Evolutionary conservation across 2,329 filamentous ascomycete genomes (phyloP), one percentile per base, ranked within the genome.

Genomic region (Eurotiales sp.): DNA sequence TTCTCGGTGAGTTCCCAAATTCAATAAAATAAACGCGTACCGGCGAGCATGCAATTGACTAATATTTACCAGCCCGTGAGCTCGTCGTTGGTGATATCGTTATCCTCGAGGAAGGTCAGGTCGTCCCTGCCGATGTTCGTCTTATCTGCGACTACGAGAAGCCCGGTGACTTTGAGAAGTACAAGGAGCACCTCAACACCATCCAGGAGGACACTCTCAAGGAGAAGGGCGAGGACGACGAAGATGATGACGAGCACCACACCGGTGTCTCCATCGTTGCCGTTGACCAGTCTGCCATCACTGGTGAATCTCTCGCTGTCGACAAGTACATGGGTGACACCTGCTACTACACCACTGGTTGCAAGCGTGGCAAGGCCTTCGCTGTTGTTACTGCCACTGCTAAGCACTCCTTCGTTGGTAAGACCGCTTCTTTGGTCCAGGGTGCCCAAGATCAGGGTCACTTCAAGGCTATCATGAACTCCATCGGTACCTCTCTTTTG

Each of bases 401-500:
- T 50, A 82, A 79, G 68, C 77, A 79, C 70, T 87, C 84, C 54
- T 88, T 87, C 73, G 84, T 88, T 66, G 85, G 85, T 70, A 82
- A 81, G 67, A 87, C 84, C 60, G 85, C 85, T 50, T 78, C 79
- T 54, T 76, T 87, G 42, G 84, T 87, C 49, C 80, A 86, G 71
- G 84, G 84, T 55, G 84, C 85, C 56, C 80, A 86, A 72, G 85
- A 87, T 67, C 82, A 85, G 67, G 85, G 84, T 71, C 83, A 86
- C 69, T 86, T 86, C 80, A 87, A 88, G 75, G 84, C 84, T 56
- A 85, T 87, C 74, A 87, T 87, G 85, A 83, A 87, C 78, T 84
- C 79, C 60, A 87, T 88, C 64, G 85, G 84, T 67, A 86, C 83
- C 36, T 73, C 81, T 55, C 77, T 88, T 46, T 76, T 88, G 60